Conservation (phyloP, 495 filamentous ascomycete genomes). For the Aspergillus homomorphus region DNA sequence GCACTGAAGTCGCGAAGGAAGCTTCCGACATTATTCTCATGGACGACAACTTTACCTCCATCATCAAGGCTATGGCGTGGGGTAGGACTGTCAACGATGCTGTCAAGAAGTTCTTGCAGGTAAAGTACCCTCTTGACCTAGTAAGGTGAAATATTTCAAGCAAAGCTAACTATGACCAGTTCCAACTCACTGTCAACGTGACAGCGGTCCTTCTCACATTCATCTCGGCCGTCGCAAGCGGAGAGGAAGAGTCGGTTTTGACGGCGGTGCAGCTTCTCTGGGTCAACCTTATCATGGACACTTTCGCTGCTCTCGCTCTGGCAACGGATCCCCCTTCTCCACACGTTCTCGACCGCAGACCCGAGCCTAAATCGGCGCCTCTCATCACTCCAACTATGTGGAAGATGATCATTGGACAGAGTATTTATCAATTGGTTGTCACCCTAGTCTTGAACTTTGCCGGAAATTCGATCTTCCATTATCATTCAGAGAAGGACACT, state of each 20-base stretch:
- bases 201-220: slow-evolving; percentile 84
- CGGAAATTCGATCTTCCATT: slow-evolving; percentile 60
- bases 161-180: slow-evolving; percentile 45
- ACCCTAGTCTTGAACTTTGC: slow-evolving; percentile 76
- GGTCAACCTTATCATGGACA: slow-evolving; percentile 95
- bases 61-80: slow-evolving; percentile 85
- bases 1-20: slow-evolving; percentile 90
- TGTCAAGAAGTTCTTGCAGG: slow-evolving; percentile 86
- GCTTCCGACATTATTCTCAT: slow-evolving; percentile 92
- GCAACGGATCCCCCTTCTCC: slow-evolving; percentile 78
- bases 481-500: slow-evolving; percentile 27
- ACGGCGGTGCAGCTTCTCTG: slow-evolving; percentile 85
- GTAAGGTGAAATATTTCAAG: neutral
- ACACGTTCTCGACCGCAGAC: slow-evolving; percentile 67
- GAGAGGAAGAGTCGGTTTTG: slow-evolving; percentile 66
- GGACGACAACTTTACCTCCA: slow-evolving; percentile 91
- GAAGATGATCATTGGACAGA: slow-evolving; percentile 91
- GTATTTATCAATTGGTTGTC: slow-evolving; percentile 78
- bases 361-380: slow-evolving; percentile 71
- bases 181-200: slow-evolving; percentile 90
- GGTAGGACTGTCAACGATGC: slow-evolving; percentile 85
- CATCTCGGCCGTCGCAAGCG: slow-evolving; percentile 69
- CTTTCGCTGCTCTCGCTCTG: slow-evolving; percentile 89
- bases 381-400: slow-evolving; percentile 81
- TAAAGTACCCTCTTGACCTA: slow-evolving; percentile 19